phyloP scores from a whole-genome alignment of 116 monocot genomes.

The Thalassia testudinum region DNA sequence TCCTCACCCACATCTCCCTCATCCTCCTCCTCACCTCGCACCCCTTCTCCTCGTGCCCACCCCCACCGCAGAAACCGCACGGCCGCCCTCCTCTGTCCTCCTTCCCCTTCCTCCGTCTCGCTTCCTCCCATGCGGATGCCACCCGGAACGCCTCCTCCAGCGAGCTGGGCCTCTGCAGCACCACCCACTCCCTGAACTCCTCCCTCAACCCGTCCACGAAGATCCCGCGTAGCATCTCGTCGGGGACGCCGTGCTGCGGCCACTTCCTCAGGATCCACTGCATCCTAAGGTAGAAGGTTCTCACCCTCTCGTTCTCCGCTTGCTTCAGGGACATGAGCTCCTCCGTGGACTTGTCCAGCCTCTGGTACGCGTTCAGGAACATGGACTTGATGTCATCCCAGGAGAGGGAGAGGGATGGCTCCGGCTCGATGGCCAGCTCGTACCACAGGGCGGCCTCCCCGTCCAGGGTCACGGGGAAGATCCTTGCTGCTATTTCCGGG shows the following conservation, averaged over 20 bases:
- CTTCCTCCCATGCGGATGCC: conserved; percentile 42
- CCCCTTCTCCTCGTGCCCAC: conserved; percentile 32
- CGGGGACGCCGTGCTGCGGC: conserved; percentile 54
- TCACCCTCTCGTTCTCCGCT: conserved; percentile 28
- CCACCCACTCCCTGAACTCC: conserved; percentile 47
- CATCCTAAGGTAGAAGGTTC: conserved; percentile 35
- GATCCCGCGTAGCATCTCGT: conserved; percentile 27
- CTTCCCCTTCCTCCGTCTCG: conserved; percentile 13
- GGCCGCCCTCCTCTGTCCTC: conserved; percentile 1
- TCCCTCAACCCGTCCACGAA: conserved; percentile 55
- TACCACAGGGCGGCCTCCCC: conserved; percentile 70
- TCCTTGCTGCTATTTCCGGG: conserved; percentile 10
- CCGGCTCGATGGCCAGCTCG: conserved; percentile 40
- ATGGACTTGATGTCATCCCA: conserved; percentile 30
- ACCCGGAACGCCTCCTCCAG: conserved; percentile 38
- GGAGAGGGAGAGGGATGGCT: conserved; percentile 4
- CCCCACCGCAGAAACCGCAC: conserved; percentile 64
- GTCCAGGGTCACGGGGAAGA: conserved; percentile 67
- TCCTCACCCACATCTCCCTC: conserved; percentile 40
- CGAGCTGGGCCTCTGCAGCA: conserved; percentile 29
- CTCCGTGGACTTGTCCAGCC: conserved; percentile 20
- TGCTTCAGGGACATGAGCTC: conserved; percentile 40
- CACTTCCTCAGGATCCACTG: conserved; percentile 49
- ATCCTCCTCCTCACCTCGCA: conserved; percentile 47
- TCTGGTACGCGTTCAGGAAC: conserved; percentile 35